phyloP scores from a whole-genome alignment of 208 protist genomes.

The Leptomonas seymouri region DNA sequence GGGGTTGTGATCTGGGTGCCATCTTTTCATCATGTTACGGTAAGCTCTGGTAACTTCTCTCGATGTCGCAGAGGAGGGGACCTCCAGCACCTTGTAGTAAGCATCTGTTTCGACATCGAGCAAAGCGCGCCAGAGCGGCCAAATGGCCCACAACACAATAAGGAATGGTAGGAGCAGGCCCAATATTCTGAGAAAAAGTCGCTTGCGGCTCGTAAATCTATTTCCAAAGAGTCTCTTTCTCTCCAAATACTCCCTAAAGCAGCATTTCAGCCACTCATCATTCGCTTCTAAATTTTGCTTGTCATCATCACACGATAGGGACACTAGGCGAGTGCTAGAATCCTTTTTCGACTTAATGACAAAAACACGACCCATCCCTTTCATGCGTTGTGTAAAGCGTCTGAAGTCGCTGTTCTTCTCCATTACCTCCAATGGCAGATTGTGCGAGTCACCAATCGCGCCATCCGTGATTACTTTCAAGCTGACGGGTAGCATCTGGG shows the following conservation, averaged over 20 bases:
- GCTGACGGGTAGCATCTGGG: conserved; percentile 2
- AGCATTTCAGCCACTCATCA: conserved; percentile 66
- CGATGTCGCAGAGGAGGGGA: conserved; percentile 39
- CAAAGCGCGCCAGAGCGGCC: conserved; percentile 80
- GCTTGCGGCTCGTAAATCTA: conserved; percentile 20
- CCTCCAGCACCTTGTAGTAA: conserved; percentile 61
- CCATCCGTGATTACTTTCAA: conserved; percentile 9
- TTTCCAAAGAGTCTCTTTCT: conserved; percentile 50
- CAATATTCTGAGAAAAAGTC: conserved; percentile 33
- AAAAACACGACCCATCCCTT: conserved; percentile 25
- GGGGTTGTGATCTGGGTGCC: conserved; percentile 87
- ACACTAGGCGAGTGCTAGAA: background rate
- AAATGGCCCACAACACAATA: conserved; percentile 42
- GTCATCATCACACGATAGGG: conserved; percentile 12
- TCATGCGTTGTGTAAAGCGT: conserved; percentile 37
- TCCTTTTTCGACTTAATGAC: conserved; percentile 24
- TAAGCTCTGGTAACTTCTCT: conserved; percentile 79
- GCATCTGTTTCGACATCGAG: conserved; percentile 73
- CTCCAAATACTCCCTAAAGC: conserved; percentile 72
- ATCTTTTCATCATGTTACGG: conserved; percentile 68
- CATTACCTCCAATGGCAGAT: conserved; percentile 23
- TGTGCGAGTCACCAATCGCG: background rate
- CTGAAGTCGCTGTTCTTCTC: conserved; percentile 36
- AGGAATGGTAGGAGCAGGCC: conserved; percentile 33
- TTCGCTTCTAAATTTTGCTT: background rate